Percentiles rank a stretch among this genome's conserved stretches.
Conservation (phyloP, 2,329 filamentous ascomycete genomes). For the Rhexocercosporidium sp. region DNA sequence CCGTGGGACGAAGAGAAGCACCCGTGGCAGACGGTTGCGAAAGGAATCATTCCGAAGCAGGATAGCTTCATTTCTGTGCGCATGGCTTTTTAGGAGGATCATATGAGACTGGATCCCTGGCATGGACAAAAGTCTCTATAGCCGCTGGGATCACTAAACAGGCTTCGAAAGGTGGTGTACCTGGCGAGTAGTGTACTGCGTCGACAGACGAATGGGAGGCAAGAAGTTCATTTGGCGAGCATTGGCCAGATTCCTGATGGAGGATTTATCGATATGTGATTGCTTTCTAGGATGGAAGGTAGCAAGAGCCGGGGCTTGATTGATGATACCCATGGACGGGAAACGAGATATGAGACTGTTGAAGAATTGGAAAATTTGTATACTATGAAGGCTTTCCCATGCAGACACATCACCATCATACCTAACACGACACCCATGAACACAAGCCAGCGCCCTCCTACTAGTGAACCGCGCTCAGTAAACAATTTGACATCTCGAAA, state of each 20-base stretch:
- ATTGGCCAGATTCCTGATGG: conserved; percentile 46
- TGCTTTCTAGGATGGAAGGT: neutral
- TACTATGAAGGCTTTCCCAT: neutral
- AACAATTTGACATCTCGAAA: neutral
- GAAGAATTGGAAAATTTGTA: neutral
- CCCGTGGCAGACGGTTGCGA: conserved; percentile 53
- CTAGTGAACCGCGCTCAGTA: no score
- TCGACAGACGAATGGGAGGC: conserved; percentile 46
- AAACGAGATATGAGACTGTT: neutral
- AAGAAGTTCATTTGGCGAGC: conserved; percentile 44
- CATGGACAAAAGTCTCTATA: conserved; percentile 48
- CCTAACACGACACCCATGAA: neutral
- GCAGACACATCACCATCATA: neutral
- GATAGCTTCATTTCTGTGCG: conserved; percentile 47
- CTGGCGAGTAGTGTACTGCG: conserved; percentile 44
- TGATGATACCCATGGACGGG: neutral
- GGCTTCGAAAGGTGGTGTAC: conserved; percentile 48
- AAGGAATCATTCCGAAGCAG: conserved; percentile 47
- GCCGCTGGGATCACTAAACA: conserved; percentile 47
- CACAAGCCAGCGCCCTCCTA: neutral
- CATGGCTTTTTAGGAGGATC: conserved; percentile 51
- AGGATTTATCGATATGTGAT: conserved; percentile 21
- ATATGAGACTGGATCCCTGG: conserved; percentile 50
- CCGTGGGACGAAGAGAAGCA: conserved; percentile 53
- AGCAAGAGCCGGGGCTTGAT: neutral